Percentiles rank a stretch among this genome's conserved stretches.
phyloP scores from a whole-genome alignment of 2,329 filamentous ascomycete species.

The Apiospora saccharicola region DNA sequence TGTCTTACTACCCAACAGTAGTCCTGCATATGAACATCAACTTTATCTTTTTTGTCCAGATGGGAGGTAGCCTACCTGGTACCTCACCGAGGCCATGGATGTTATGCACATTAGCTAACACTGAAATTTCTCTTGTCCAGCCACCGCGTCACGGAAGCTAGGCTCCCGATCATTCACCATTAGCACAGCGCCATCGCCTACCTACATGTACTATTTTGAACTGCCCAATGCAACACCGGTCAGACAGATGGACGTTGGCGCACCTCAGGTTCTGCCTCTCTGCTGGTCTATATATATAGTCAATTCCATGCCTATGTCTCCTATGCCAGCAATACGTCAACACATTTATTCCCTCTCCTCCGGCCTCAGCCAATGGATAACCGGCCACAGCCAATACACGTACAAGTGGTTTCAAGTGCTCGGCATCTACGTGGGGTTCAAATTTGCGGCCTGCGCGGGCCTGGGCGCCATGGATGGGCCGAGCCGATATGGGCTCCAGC shows the following conservation, averaged over 20 bases:
- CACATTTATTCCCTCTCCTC: neutral
- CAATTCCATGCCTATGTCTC: too few relatives aligned
- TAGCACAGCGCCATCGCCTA: constrained; percentile 14
- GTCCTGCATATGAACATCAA: neutral
- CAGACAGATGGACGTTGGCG: neutral
- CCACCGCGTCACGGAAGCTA: constrained; percentile 20
- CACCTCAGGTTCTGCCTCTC: neutral
- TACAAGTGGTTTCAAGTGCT: neutral
- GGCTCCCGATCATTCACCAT: constrained; percentile 12
- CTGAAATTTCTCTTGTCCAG: neutral
- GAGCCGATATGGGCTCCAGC: constrained; percentile 20
- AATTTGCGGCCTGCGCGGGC: constrained; percentile 19
- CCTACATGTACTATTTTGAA: neutral
- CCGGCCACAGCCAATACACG: neutral
- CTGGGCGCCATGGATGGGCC: constrained; percentile 20
- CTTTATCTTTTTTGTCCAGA: neutral
- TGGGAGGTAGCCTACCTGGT: neutral
- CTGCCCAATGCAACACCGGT: constrained; percentile 14
- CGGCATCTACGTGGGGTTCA: constrained; percentile 20
- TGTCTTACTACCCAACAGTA: neutral
- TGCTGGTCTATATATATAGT: neutral
- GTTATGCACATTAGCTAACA: neutral
- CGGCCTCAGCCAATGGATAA: neutral
- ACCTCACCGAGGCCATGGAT: too few relatives aligned
- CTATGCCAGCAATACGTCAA: too few relatives aligned